Base-by-base conservation (phyloP, 1,139 yeast species). In the Sugiyamaella xylanicola region DNA sequence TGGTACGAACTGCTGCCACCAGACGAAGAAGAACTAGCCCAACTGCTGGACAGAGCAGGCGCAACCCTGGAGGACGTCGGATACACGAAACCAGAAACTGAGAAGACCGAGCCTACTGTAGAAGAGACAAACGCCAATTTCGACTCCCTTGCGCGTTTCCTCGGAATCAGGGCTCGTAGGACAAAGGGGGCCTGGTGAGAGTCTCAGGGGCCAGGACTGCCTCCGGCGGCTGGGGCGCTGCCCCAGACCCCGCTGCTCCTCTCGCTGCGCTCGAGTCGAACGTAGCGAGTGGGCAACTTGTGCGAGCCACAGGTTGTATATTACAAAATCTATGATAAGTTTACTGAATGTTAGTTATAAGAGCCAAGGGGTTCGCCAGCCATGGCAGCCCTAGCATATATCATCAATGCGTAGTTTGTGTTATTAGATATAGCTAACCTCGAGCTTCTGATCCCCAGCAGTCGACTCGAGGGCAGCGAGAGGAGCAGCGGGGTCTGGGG, bases 131-230 rank as follows among this genome's bases (percentile, higher is more conserved):
- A 77, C 53, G 81, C 75, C 17, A 75, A 86, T 39, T 85, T 76
- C 64, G 84, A 85, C 64, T 84, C 82, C 39, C 74, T 89, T 48
- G 83, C 95, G 0, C 76, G 90, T 59, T 87, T 79, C 68, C 69
- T 87, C 48, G 96, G 96, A 2, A 69, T 87, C 39, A 72, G 75
- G 27, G 69, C 72, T 55, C 78, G 90, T 72, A 79, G 83, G 66
- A 77, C 78, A 40, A 68, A 74, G 16, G 77, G 77, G 54, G 76
- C 75, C 4, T 82, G 86, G 86, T 81, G 68, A 11, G 17, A n/a
- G n/a, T n/a, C n/a, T n/a, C 32, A n/a, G n/a, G 21, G 11, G 13
- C 21, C 16, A 17, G 36, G n/a, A 16, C 40, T 32, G 15, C 15
- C 37, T 32, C 15, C 37, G 37, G 37, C 37, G 15, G 37, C 37